Conservation (phyloP, 345 rosid genomes). For the Gossypium longicalyx region DNA sequence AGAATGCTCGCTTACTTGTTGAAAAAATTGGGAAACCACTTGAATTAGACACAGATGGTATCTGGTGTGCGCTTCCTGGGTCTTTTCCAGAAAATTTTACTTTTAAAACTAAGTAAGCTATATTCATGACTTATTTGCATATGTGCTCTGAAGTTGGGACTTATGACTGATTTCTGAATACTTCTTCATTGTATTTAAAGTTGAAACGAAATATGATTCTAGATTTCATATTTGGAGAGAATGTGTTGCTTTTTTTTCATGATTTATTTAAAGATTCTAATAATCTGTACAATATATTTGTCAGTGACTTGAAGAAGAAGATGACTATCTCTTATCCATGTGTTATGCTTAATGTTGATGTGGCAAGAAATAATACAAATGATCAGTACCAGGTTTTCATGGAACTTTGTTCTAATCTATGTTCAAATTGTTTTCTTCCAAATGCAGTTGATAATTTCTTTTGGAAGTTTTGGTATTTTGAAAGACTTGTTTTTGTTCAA, state of each 20-base stretch:
- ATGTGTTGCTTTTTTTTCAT: background rate
- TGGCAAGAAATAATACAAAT: conserved; percentile 86
- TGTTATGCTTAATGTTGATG: conserved; percentile 96
- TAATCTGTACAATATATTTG: conserved; percentile 21
- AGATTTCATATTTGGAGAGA: background rate
- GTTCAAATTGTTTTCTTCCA: conserved; percentile 4
- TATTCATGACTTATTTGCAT: background rate
- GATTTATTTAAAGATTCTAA: conserved; percentile 18
- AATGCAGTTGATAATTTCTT: conserved; percentile 8
- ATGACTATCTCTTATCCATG: conserved; percentile 92
- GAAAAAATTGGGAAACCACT: conserved; percentile 97
- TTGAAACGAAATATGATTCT: background rate
- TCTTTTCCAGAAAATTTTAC: conserved; percentile 96
- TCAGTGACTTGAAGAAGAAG: conserved; percentile 79
- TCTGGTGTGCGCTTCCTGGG: conserved; percentile 94
- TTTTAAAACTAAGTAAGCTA: conserved; percentile 76
- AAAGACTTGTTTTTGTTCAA: conserved; percentile 11
- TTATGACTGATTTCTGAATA: background rate
- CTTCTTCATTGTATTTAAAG: background rate
- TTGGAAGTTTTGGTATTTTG: conserved; percentile 15
- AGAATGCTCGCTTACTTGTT: conserved; percentile 89
- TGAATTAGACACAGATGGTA: conserved; percentile 97
- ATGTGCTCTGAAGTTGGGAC: background rate
- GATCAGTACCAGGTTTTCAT: conserved; percentile 85
- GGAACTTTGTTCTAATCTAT: conserved; percentile 13